These are phyloP conservation scores for Echria macrotheca DNA, from an alignment of 495 filamentous ascomycete genomes.

Conservation along the genomic window DNA sequence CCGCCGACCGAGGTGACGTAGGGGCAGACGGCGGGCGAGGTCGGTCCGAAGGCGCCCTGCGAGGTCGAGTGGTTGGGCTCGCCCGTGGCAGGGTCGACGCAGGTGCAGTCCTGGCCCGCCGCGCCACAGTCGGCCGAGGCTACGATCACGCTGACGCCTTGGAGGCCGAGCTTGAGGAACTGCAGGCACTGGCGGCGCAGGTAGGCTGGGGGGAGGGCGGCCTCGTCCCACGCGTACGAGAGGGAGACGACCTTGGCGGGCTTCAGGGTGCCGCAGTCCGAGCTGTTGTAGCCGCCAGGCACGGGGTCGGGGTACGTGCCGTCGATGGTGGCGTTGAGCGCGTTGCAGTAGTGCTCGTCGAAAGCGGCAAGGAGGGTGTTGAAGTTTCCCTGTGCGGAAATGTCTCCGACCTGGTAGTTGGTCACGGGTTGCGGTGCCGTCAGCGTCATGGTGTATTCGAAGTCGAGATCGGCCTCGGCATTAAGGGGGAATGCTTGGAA, in stretches of 20 bases:
- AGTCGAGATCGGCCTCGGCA: constrained; percentile 25
- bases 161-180: constrained; percentile 58
- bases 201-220: constrained; percentile 21
- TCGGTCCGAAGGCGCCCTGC: constrained; percentile 17
- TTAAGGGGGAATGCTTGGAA: constrained; percentile 15
- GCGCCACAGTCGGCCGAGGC: constrained; percentile 54
- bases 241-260: constrained; percentile 32
- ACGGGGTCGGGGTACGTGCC: constrained; percentile 47
- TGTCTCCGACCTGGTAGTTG: constrained; percentile 53
- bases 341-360: constrained; percentile 52
- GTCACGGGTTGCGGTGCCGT: constrained; percentile 52
- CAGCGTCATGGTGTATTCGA: constrained; percentile 27
- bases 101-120: constrained; percentile 19
- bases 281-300: neutral
- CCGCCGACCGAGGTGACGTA: constrained; percentile 27
- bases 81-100: constrained; percentile 4
- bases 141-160: constrained; percentile 52
- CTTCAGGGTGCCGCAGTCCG: constrained; percentile 47
- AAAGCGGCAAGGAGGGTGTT: constrained; percentile 45
- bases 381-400: constrained; percentile 41
- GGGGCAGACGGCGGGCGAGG: constrained; percentile 22
- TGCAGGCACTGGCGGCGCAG: constrained; percentile 27
- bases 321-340: constrained; percentile 37
- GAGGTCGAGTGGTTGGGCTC: constrained; percentile 3
- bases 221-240: constrained; percentile 27